A percentile compares a stretch with the other conserved stretches of the same genome.
phyloP scores from a whole-genome alignment of 306 rosid genomes.

The Prunus mume region DNA sequence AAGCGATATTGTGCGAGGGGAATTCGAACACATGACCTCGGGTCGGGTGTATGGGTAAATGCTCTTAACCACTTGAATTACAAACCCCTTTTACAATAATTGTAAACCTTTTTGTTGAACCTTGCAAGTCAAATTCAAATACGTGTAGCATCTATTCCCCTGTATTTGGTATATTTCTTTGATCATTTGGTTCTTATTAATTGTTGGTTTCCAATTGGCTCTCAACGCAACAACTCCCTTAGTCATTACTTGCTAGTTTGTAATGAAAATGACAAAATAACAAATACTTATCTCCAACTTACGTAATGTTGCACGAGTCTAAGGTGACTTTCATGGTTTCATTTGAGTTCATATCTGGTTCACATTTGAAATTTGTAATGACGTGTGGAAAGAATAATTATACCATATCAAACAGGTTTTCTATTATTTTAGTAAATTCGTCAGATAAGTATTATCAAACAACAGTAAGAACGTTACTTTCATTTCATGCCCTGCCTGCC shows the following conservation, averaged over 20 bases:
- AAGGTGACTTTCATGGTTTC: neutral
- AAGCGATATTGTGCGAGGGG: too few species aligned
- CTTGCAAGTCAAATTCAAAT: neutral
- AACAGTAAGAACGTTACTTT: neutral
- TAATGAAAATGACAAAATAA: slow-evolving; percentile 23
- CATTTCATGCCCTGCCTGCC: neutral
- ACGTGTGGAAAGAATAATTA: neutral
- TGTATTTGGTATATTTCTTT: neutral
- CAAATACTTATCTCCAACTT: neutral
- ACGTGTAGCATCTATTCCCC: neutral
- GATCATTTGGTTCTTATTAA: neutral
- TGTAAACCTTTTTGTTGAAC: neutral
- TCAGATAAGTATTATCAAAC: neutral
- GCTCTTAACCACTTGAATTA: too few species aligned
- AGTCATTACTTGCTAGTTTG: neutral
- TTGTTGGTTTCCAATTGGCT: too few species aligned
- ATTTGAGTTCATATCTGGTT: neutral
- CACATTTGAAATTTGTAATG: slow-evolving; percentile 1
- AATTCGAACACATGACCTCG: neutral
- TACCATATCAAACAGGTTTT: neutral
- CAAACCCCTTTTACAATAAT: neutral
- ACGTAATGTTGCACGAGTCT: too few species aligned
- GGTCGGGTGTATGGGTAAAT: neutral
- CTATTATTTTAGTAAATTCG: neutral
- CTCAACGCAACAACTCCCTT: neutral